phyloP scores from a whole-genome alignment of 1,284 basidiomycete genomes.

The Inonotus obliquus region DNA sequence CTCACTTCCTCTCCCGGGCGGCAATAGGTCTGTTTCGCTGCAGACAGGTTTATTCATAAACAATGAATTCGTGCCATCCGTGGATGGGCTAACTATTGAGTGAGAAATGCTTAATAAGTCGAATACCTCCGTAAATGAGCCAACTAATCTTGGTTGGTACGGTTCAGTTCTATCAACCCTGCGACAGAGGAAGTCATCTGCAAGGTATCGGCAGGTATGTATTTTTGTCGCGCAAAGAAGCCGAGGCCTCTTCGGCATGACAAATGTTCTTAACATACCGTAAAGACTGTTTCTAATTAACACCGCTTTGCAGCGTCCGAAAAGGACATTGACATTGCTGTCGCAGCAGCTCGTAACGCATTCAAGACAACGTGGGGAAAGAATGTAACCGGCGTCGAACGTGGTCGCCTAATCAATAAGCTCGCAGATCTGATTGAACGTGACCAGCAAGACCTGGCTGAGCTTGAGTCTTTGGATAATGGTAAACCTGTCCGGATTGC shows the following conservation, averaged over 20 bases:
- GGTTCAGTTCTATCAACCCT: slow-evolving; percentile 59
- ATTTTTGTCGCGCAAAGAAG: not conserved
- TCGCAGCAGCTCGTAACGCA: slow-evolving; percentile 78
- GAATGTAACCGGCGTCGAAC: slow-evolving; percentile 78
- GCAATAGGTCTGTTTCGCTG: slow-evolving; percentile 52
- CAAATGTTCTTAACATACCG: not conserved
- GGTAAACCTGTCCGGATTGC: slow-evolving; percentile 83
- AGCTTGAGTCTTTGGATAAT: slow-evolving; percentile 79
- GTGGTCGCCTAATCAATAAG: slow-evolving; percentile 76
- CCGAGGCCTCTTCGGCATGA: not conserved
- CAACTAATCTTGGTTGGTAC: not conserved
- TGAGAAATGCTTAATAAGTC: slow-evolving; percentile 34
- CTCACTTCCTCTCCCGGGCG: slow-evolving; percentile 19
- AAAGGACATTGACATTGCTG: slow-evolving; percentile 81
- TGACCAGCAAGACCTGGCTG: slow-evolving; percentile 71
- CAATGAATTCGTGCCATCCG: slow-evolving; percentile 75
- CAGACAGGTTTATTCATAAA: slow-evolving; percentile 89
- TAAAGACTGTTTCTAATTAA: not conserved
- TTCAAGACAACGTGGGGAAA: slow-evolving; percentile 90
- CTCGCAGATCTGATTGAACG: slow-evolving; percentile 92
- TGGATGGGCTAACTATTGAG: slow-evolving; percentile 48
- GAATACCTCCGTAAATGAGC: not conserved
- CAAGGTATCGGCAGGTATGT: slow-evolving; percentile 60
- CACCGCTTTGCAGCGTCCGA: slow-evolving; percentile 45
- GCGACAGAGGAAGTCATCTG: slow-evolving; percentile 70